Base-by-base conservation (phyloP, 371 early-diverging fungal species). In the Saksenaea vasiformis region DNA sequence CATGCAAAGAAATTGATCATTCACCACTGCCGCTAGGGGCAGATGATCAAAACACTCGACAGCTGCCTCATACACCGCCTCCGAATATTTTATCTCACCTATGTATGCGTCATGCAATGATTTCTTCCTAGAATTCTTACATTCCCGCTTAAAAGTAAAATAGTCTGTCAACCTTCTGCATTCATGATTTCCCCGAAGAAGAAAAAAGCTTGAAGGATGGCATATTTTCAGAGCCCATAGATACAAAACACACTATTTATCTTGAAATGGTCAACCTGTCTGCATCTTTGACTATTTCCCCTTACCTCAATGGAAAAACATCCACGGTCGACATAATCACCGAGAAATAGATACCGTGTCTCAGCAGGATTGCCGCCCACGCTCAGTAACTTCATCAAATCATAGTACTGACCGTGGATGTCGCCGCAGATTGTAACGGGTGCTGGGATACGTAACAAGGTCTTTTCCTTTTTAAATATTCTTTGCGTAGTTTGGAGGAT, bases 151-250 rank as follows among this genome's bases (percentile, higher is more conserved):
- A 80, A 98, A 99, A 1, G 98, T 98, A 74, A 99, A 99, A 74
- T 97, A 96, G 55, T 95, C 94, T 7, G 99, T 99, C 76, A 99
- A 86, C 69, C 96, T 96, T 56, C 95, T 85, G 78, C 98, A 98
- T 78, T 99, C 99, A 74, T 99, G 99, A 76, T 99, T 99, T 44
- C 99, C 99, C 31, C 99, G 89, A 60, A 99, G 77, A 70, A 99
- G 73, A 71, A 91, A 96, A 44, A 99, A 77, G 31, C 93, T 89
- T 31, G 89, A 79, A 8, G 97, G 96, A 72, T 98, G 95, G 91
- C 94, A 92, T 56, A 95, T 86, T 77, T 98, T 98, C 57, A 94
- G 79, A 24, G 94, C 62, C 89, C 91, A 94, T 39, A 98, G 80
- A 75, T 95, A 96, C 44, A 97, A 79, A 11, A 95, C 90, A 71